These are phyloP conservation scores for Fraxinus anomala DNA, from an alignment of 257 asterid genomes.

Conservation along the genomic window DNA sequence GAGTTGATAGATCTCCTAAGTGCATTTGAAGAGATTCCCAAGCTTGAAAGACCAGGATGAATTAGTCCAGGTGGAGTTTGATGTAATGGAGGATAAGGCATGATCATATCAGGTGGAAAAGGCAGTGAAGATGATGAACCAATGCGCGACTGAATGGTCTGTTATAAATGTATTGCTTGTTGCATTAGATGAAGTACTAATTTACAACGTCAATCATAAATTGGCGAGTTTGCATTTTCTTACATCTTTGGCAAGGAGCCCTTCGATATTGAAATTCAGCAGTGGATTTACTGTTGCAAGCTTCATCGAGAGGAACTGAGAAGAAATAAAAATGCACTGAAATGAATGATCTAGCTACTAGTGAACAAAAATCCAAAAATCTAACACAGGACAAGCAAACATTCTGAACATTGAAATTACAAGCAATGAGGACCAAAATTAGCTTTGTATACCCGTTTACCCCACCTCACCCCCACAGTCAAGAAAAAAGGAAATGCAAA, in stretches of 20 bases:
- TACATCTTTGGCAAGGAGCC: slow-evolving; percentile 83
- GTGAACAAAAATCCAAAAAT: background rate
- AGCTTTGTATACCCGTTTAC: too few species aligned
- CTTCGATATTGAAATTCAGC: slow-evolving; percentile 65
- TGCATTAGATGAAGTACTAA: slow-evolving; percentile 15
- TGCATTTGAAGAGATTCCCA: slow-evolving; percentile 48
- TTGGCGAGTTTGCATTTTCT: slow-evolving; percentile 26
- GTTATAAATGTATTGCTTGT: slow-evolving; percentile 18
- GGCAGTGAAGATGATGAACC: slow-evolving; percentile 60
- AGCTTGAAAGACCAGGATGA: slow-evolving; percentile 50
- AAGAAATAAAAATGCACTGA: slow-evolving; percentile 22
- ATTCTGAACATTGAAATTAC: background rate
- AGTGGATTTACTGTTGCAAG: slow-evolving; percentile 92
- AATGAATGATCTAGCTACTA: slow-evolving; percentile 5
- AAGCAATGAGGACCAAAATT: background rate
- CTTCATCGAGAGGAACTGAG: slow-evolving; percentile 96
- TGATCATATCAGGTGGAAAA: slow-evolving; percentile 58
- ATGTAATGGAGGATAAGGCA: slow-evolving; percentile 57
- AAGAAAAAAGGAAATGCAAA: background rate
- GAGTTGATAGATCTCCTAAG: slow-evolving; percentile 54
- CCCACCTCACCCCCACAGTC: background rate
- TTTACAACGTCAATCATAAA: background rate
- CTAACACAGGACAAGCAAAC: background rate
- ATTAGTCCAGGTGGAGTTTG: slow-evolving; percentile 50
- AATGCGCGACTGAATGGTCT: slow-evolving; percentile 61